Evolutionary conservation across 2,329 filamentous ascomycete genomes (phyloP).

Genomic region (Beauveria rudraprayagi): DNA sequence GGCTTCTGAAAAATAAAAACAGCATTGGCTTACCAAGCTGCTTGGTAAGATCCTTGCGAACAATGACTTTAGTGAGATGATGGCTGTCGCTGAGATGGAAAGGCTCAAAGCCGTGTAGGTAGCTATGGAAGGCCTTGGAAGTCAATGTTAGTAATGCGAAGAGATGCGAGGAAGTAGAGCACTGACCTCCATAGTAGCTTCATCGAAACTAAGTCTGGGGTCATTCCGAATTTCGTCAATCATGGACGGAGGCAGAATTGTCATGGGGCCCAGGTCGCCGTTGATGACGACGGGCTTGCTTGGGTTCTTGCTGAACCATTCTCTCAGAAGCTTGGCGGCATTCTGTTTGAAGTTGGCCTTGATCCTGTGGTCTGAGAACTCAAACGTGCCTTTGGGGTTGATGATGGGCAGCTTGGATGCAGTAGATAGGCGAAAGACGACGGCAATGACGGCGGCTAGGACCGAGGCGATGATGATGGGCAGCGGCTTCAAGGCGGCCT

Average conservation of each 20-base stretch:
- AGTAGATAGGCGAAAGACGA: not conserved
- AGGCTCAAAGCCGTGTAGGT: conserved; percentile 15
- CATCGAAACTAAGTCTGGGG: conserved; percentile 13
- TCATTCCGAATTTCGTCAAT: conserved; percentile 18
- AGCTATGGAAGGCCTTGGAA: conserved; percentile 12
- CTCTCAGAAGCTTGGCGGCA: not conserved
- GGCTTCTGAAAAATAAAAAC: not conserved
- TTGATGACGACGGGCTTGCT: conserved; percentile 5
- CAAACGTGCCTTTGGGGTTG: conserved; percentile 11
- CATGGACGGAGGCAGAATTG: conserved; percentile 15
- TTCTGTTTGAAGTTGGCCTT: conserved; percentile 1
- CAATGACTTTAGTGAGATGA: conserved; percentile 11
- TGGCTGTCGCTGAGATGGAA: conserved; percentile 2
- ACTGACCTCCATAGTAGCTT: conserved; percentile 6
- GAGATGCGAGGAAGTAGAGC: not conserved
- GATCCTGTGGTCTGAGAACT: not conserved
- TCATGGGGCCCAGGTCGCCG: conserved; percentile 15
- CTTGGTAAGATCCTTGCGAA: conserved; percentile 15
- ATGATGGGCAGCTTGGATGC: not conserved
- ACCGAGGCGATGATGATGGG: conserved; percentile 10
- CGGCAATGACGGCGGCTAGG: conserved; percentile 4
- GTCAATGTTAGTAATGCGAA: not conserved
- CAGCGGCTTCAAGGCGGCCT: not conserved
- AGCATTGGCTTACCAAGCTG: conserved; percentile 10
- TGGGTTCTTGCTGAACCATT: conserved; percentile 11